These are phyloP conservation scores for Lachancea meyersii DNA, from an alignment of 805 yeast genomes.

Conservation along the genomic window DNA sequence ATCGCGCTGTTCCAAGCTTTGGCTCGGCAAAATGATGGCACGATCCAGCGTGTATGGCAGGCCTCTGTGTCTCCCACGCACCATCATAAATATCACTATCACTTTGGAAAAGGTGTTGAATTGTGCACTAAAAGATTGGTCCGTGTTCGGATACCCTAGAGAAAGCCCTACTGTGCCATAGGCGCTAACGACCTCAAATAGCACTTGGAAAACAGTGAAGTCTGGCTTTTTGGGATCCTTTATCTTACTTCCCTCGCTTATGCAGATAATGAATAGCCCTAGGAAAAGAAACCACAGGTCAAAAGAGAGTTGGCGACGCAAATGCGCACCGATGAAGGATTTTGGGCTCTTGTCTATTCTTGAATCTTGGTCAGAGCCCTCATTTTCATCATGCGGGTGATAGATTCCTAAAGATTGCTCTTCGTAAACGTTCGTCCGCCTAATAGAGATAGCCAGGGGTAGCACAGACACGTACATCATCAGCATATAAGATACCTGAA, in stretches of 20 bases:
- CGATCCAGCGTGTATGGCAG: conserved; percentile 89
- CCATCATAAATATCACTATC: conserved; percentile 81
- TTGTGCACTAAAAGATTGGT: conserved; percentile 66
- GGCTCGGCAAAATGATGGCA: conserved; percentile 81
- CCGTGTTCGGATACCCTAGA: conserved; percentile 65
- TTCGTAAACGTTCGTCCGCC: conserved; percentile 96
- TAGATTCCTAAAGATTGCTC: conserved; percentile 96
- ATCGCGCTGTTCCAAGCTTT: conserved; percentile 57
- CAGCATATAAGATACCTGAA: conserved; percentile 85
- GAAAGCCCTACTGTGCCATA: conserved; percentile 96
- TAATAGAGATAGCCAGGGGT: conserved; percentile 91
- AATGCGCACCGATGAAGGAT: conserved; percentile 77
- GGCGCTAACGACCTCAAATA: conserved; percentile 89
- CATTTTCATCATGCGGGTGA: conserved; percentile 29
- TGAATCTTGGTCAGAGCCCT: conserved; percentile 21
- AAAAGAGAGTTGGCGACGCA: conserved; percentile 85
- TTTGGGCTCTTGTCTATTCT: conserved; percentile 34
- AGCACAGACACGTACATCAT: conserved; percentile 98
- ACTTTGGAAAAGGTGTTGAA: conserved; percentile 72
- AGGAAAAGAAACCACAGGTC: conserved; percentile 91
- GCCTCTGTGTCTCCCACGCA: conserved; percentile 95
- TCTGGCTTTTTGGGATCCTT: conserved; percentile 37
- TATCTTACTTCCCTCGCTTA: conserved; percentile 70
- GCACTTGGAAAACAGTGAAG: conserved; percentile 62
- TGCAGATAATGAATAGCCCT: conserved; percentile 79